Percentiles rank a stretch among this genome's conserved stretches.
Conservation (phyloP, 371 early-diverging fungal genomes). For the Apophysomyces elegans region DNA sequence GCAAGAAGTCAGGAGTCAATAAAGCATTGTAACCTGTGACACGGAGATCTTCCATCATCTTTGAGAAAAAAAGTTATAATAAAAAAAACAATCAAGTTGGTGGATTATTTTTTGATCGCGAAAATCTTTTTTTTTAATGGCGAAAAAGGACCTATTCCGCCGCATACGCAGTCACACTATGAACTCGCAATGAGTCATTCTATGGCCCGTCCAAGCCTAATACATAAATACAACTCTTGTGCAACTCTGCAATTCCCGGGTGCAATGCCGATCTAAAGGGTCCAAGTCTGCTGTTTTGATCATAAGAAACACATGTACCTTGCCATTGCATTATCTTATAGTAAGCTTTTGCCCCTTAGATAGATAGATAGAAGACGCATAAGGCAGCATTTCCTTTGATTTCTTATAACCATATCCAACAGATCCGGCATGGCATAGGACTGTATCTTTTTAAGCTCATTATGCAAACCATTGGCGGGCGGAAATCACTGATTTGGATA, state of each 20-base stretch:
- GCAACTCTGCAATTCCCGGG: neutral
- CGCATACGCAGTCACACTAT: slow-evolving; percentile 9
- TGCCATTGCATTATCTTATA: too few species aligned
- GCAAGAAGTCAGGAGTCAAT: slow-evolving; percentile 61
- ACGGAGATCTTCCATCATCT: slow-evolving; percentile 65
- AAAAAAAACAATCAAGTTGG: neutral
- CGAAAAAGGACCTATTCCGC: neutral
- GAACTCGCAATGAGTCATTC: slow-evolving; percentile 4
- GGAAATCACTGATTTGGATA: neutral
- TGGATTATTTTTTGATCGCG: slow-evolving; percentile 4
- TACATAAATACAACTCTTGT: neutral
- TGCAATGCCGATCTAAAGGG: too few species aligned
- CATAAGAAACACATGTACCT: too few species aligned
- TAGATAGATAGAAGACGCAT: too few species aligned
- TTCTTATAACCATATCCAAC: too few species aligned
- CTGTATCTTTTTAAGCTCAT: too few species aligned
- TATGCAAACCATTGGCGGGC: too few species aligned
- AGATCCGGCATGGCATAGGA: too few species aligned
- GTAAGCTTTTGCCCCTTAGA: too few species aligned
- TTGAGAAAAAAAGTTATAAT: neutral
- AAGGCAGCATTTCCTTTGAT: too few species aligned
- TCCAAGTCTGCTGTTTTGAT: too few species aligned
- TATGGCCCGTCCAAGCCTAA: neutral
- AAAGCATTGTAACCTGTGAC: slow-evolving; percentile 66
- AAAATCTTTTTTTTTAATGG: neutral